phyloP scores from a whole-genome alignment of 73 alveolate genomes.

The Tetrahymena elliotti region DNA sequence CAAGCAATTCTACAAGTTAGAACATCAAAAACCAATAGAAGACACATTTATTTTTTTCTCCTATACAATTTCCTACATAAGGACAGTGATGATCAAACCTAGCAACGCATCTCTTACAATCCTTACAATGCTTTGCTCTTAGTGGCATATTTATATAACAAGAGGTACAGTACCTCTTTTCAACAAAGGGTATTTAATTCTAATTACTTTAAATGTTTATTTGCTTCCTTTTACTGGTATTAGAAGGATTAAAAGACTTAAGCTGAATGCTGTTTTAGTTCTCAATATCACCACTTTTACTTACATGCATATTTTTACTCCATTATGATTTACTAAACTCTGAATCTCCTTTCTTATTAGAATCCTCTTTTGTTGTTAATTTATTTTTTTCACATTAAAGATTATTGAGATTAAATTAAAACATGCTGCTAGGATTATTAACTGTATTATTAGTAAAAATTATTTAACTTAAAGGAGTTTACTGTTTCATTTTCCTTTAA shows the following conservation, averaged over 20 bases:
- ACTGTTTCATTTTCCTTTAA: not conserved
- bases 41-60: slow-evolving; percentile 2
- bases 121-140: slow-evolving; percentile 10
- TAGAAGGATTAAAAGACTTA: not conserved
- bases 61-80: slow-evolving; percentile 31
- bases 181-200: not conserved
- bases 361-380: not conserved
- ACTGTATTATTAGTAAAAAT: not conserved
- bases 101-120: slow-evolving; percentile 19
- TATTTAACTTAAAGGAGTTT: not conserved
- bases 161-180: not conserved
- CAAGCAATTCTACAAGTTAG: not conserved
- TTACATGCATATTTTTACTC: not conserved
- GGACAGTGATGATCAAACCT: slow-evolving; percentile 46
- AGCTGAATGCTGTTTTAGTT: not conserved
- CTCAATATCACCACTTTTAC: not conserved
- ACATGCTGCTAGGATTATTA: not conserved
- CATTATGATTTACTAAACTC: not conserved
- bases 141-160: not conserved
- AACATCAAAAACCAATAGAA: slow-evolving; percentile 6
- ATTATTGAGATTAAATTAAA: not conserved
- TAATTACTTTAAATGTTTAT: not conserved
- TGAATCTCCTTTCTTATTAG: not conserved
- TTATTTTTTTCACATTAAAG: not conserved
- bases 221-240: not conserved